phyloP scores from a whole-genome alignment of 805 yeast genomes.

The Scheffersomyces coipomensis region DNA sequence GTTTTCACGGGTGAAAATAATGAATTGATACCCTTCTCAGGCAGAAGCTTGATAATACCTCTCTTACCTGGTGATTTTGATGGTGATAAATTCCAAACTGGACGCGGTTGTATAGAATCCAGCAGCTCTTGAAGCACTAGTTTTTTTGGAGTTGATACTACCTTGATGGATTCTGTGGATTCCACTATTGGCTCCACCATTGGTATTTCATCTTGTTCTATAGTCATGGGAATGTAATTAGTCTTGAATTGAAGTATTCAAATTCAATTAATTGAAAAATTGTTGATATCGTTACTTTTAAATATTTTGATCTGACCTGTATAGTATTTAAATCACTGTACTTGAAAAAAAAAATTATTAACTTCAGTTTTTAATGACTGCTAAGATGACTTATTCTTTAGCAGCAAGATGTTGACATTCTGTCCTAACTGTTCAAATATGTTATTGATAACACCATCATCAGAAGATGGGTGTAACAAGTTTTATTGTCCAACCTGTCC shows the following conservation, averaged over 20 bases:
- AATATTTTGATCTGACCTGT: too few relatives aligned
- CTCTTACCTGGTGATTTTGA: slow-evolving; percentile 32
- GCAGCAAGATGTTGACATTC: slow-evolving; percentile 74
- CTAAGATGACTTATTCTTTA: background rate
- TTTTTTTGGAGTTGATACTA: too few relatives aligned
- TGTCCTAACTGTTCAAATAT: slow-evolving; percentile 94
- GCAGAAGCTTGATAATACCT: slow-evolving; percentile 17
- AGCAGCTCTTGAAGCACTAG: background rate
- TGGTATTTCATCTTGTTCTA: too few relatives aligned
- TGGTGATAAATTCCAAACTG: slow-evolving; percentile 7
- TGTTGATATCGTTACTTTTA: too few relatives aligned
- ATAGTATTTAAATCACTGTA: background rate
- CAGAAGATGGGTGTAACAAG: slow-evolving; percentile 55
- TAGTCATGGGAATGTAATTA: too few relatives aligned
- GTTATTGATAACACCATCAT: slow-evolving; percentile 58
- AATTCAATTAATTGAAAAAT: too few relatives aligned
- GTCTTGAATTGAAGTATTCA: too few relatives aligned
- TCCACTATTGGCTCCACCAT: too few relatives aligned
- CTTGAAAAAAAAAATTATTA: background rate
- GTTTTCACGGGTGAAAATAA: slow-evolving; percentile 26
- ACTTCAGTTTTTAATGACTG: background rate
- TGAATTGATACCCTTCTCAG: background rate
- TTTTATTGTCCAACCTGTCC: slow-evolving; percentile 94
- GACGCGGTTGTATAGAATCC: background rate
- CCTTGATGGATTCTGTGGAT: too few relatives aligned